Evolutionary conservation across 495 filamentous ascomycete species (phyloP).

Genomic region (Hypomontagnella submonticulosa): DNA sequence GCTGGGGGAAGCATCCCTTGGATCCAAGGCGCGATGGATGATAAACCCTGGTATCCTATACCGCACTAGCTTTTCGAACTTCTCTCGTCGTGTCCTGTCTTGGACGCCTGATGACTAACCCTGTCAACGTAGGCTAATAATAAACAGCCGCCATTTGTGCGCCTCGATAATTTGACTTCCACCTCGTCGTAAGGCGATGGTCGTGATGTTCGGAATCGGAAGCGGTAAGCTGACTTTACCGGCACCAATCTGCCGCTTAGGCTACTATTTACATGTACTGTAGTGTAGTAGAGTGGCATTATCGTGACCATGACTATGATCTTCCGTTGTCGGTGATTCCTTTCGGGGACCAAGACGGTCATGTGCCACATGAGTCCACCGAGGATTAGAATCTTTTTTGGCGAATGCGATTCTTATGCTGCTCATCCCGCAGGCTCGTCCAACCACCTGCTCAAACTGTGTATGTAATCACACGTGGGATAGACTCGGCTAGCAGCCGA

Average conservation of each 20-base stretch:
- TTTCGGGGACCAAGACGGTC: slow-evolving; percentile 1
- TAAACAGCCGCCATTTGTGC: neutral
- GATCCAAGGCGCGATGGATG: slow-evolving; percentile 25
- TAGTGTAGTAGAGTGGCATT: too few species aligned
- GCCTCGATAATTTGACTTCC: too few species aligned
- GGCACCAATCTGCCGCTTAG: too few species aligned
- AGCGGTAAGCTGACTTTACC: too few species aligned
- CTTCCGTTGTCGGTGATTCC: slow-evolving; percentile 7
- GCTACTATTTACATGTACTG: too few species aligned
- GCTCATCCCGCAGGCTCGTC: neutral
- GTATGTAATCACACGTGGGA: slow-evolving; percentile 18
- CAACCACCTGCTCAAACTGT: too few species aligned
- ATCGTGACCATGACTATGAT: too few species aligned
- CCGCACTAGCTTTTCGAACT: neutral
- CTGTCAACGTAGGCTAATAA: slow-evolving; percentile 7
- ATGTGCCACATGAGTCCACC: neutral
- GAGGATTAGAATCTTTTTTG: slow-evolving; percentile 1
- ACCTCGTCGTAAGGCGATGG: too few species aligned
- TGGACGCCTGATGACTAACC: slow-evolving; percentile 12
- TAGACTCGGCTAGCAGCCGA: neutral
- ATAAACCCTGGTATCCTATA: slow-evolving; percentile 16
- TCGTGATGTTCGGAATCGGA: too few species aligned
- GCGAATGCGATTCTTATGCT: slow-evolving; percentile 12
- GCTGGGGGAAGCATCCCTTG: slow-evolving; percentile 2
- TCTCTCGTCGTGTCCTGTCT: neutral